phyloP scores from a whole-genome alignment of 164 flowering plant genomes.

The Aristolochia californica region DNA sequence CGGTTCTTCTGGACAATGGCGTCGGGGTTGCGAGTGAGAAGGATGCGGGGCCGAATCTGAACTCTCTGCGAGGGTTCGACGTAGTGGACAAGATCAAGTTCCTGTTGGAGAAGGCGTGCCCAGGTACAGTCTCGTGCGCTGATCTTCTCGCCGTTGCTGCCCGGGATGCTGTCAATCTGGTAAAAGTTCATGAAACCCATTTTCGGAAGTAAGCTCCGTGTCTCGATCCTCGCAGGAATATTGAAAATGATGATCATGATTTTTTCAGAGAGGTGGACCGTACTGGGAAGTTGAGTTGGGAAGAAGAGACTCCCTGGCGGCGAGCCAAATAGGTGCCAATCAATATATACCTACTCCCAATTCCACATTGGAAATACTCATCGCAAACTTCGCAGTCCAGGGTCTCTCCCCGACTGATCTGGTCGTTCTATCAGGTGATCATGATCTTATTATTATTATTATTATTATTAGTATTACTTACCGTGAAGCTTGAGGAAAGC shows the following conservation, averaged over 20 bases:
- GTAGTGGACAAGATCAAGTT: slow-evolving; percentile 58
- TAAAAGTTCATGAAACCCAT: slow-evolving; percentile 11
- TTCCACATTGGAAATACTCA: slow-evolving; percentile 43
- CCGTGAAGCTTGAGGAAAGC: no score
- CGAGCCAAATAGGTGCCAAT: slow-evolving; percentile 66
- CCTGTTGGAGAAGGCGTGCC: slow-evolving; percentile 57
- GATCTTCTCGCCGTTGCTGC: slow-evolving; percentile 70
- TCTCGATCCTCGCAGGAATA: background rate
- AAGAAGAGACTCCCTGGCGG: slow-evolving; percentile 52
- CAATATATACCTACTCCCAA: slow-evolving; percentile 52
- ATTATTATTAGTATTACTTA: no score
- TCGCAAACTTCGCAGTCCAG: slow-evolving; percentile 46
- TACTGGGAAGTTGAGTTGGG: slow-evolving; percentile 61
- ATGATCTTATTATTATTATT: no score
- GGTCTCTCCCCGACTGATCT: slow-evolving; percentile 54
- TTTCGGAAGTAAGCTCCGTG: background rate
- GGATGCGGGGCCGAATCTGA: slow-evolving; percentile 50
- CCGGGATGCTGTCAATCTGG: slow-evolving; percentile 55
- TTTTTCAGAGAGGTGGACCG: slow-evolving; percentile 70
- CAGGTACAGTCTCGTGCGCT: slow-evolving; percentile 67
- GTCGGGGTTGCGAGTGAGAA: slow-evolving; percentile 54
- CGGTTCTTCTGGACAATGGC: slow-evolving; percentile 51
- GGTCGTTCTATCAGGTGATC: slow-evolving; percentile 63
- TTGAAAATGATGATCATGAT: background rate
- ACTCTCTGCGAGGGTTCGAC: slow-evolving; percentile 61